Percentiles rank a stretch among this genome's conserved stretches.
Evolutionary conservation across 202 grass and related monocot genomes (phyloP).

Genomic region (Hordeum pubiflorum): DNA sequence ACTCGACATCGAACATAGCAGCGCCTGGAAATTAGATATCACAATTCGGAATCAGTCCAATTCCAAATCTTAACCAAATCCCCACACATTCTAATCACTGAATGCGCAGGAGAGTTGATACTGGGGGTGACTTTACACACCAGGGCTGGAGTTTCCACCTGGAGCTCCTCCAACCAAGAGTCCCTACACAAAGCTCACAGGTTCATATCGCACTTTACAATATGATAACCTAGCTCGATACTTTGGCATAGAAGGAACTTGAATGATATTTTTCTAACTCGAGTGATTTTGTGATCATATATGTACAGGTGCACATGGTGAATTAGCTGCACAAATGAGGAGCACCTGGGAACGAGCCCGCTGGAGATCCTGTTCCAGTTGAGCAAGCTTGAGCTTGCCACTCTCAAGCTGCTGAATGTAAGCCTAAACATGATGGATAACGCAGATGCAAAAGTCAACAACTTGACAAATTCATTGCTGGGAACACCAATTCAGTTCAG

Average conservation of each 20-base stretch:
- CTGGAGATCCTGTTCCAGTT: constrained; percentile 73
- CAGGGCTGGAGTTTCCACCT: constrained; percentile 57
- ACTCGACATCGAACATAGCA: constrained; percentile 61
- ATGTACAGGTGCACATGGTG: neutral
- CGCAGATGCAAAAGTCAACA: neutral
- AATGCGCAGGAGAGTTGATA: neutral
- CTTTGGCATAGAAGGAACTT: neutral
- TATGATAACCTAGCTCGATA: neutral
- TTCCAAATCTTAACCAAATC: neutral
- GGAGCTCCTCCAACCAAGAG: constrained; percentile 53
- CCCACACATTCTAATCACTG: neutral
- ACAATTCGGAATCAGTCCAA: neutral
- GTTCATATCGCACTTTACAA: neutral
- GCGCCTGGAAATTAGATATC: constrained; percentile 18
- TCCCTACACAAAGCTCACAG: constrained; percentile 32
- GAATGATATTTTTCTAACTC: neutral
- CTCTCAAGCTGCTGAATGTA: constrained; percentile 86
- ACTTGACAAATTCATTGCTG: neutral
- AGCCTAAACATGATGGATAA: constrained; percentile 34
- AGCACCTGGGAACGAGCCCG: constrained; percentile 62
- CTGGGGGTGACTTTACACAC: constrained; percentile 23
- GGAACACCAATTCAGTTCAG: neutral
- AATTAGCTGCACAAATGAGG: neutral
- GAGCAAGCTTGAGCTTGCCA: constrained; percentile 68
- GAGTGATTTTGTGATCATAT: neutral